Percentiles rank a stretch among this genome's conserved stretches.
phyloP scores from a whole-genome alignment of 495 filamentous ascomycete genomes.

The Parathielavia hyrcaniae region DNA sequence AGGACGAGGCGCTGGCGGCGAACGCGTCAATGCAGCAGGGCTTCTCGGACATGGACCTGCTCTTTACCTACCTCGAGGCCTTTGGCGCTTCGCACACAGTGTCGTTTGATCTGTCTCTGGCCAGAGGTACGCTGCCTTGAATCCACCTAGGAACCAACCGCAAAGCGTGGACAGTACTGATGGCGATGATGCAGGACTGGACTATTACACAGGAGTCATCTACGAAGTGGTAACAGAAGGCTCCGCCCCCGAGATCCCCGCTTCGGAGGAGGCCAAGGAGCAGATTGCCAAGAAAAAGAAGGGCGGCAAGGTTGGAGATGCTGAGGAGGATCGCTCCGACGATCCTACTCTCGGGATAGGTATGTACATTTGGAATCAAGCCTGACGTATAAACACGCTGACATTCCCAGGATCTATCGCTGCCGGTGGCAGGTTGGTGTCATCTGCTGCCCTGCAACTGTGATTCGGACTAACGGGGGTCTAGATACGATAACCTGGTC shows the following conservation, averaged over 20 bases:
- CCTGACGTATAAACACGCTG: constrained; percentile 36
- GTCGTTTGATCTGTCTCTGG: constrained; percentile 76
- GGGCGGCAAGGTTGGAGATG: constrained; percentile 47
- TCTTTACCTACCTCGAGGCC: constrained; percentile 75
- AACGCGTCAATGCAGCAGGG: constrained; percentile 72
- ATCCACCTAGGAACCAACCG: too few relatives aligned
- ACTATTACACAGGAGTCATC: constrained; percentile 66
- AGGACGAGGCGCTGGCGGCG: constrained; percentile 54
- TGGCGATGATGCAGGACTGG: constrained; percentile 1
- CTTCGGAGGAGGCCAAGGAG: constrained; percentile 40
- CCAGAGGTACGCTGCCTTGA: constrained; percentile 44
- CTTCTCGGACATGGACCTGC: constrained; percentile 70
- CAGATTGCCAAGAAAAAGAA: constrained; percentile 54
- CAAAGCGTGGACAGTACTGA: not conserved
- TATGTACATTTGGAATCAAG: constrained; percentile 58
- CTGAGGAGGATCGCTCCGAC: constrained; percentile 75
- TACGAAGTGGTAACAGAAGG: constrained; percentile 71
- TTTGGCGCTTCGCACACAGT: constrained; percentile 64
- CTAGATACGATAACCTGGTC: constrained; percentile 85
- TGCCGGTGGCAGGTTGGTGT: constrained; percentile 58
- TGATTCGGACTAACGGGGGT: constrained; percentile 62
- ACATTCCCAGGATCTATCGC: constrained; percentile 77
- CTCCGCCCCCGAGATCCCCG: constrained; percentile 53
- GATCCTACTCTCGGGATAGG: constrained; percentile 74
- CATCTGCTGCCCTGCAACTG: not conserved